Evolutionary conservation across 805 yeast species (phyloP), one percentile per base, ranked within the genome.

Genomic region (Ogataea zsoltii): DNA sequence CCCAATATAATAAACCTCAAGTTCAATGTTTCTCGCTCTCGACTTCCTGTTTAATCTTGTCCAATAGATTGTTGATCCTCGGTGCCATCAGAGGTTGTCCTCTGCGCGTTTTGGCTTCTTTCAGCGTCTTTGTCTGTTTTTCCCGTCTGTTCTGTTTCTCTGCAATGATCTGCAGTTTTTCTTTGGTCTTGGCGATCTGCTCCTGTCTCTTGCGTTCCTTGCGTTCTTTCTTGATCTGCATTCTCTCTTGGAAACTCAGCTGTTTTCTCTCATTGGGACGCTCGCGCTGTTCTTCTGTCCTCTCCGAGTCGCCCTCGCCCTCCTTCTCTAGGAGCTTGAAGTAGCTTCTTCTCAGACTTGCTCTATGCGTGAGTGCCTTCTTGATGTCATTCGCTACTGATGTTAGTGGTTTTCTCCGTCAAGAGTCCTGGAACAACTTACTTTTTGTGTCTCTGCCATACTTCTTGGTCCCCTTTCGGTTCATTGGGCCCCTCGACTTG

Each of bases 1-100:
- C n/a, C 16, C 28, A 31, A 13, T 15, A 16, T 19, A 4, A 39
- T 28, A 18, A 4, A 15, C 3, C 29, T 16, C 7, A 26, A 16
- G 28, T 7, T 15, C 14, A 25, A 17, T 30, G 13, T 32, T 32
- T 33, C 11, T 26, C 31, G n/a, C 15, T 42, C 40, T 25, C 38
- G 36, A 46, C 49, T 51, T 79, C 83, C 23, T 66, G 66, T 58
- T 79, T 82, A 49, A 91, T 87, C 64, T 89, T 88, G 43, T 85
- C 94, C 39, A 91, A 71, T 35, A 91, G 69, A 55, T 81, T 79
- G 45, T 80, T 83, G 46, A 91, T 88, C 65, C 95, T 79, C 13
- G 96, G 95, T 0, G 89, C 96, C 92, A 91, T 88, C 36, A 79
- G 66, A 2, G 97, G 97, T 63, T 91, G 98, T 0, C 98, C 98